Evolutionary conservation across 306 rosid species (phyloP).

Genomic region (Pterocarpus macrocarpus): DNA sequence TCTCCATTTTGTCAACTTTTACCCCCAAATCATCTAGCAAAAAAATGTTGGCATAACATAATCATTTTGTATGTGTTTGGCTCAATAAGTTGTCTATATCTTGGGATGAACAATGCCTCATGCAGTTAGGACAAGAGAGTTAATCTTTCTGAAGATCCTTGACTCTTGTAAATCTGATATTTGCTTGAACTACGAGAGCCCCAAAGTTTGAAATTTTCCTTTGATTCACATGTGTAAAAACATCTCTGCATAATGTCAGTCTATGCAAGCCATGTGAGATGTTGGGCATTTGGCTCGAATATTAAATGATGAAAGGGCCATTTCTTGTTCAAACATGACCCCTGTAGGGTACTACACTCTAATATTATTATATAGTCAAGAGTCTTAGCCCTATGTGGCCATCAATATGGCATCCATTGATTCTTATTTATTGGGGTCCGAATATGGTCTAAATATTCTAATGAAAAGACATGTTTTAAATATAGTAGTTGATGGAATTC

Average conservation of each 20-base stretch:
- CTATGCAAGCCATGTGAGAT: slow-evolving; percentile 84
- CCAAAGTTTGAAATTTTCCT: slow-evolving; percentile 54
- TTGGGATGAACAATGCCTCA: slow-evolving; percentile 45
- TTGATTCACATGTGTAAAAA: slow-evolving; percentile 62
- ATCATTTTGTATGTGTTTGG: slow-evolving; percentile 32
- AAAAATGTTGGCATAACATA: slow-evolving; percentile 25
- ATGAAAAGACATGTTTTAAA: slow-evolving; percentile 55
- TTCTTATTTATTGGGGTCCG: slow-evolving; percentile 45
- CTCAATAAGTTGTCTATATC: slow-evolving; percentile 44
- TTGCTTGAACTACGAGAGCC: slow-evolving; percentile 46
- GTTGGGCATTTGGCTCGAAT: slow-evolving; percentile 57
- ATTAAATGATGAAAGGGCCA: slow-evolving; percentile 62
- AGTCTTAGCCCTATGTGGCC: slow-evolving; percentile 49
- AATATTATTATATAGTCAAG: slow-evolving; percentile 18
- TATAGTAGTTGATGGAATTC: slow-evolving; percentile 56
- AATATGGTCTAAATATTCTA: slow-evolving; percentile 43
- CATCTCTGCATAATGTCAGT: slow-evolving; percentile 65
- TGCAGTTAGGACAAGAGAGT: slow-evolving; percentile 45
- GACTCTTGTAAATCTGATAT: slow-evolving; percentile 62
- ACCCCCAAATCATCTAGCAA: not conserved
- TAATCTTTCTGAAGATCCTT: slow-evolving; percentile 49
- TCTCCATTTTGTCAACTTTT: slow-evolving; percentile 40
- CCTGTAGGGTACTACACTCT: slow-evolving; percentile 60
- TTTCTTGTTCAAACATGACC: slow-evolving; percentile 72
- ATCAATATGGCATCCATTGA: slow-evolving; percentile 55